Percentiles rank a stretch among this genome's conserved stretches.
phyloP scores from a whole-genome alignment of 164 flowering plant species.

The Annona cherimola region DNA sequence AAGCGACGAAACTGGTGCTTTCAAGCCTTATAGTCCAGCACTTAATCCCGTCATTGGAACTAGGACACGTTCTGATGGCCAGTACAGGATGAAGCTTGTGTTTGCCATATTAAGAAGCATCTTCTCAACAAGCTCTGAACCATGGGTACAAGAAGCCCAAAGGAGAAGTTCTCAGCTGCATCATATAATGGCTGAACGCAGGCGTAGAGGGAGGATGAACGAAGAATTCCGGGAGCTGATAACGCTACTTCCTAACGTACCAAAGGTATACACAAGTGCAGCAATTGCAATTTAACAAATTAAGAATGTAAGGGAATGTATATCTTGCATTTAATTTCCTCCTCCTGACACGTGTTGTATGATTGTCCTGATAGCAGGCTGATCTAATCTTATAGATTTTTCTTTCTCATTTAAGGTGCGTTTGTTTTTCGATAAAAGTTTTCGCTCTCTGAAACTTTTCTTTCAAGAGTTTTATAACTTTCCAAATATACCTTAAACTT shows the following conservation, averaged over 20 bases:
- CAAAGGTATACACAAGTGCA: slow-evolving; percentile 48
- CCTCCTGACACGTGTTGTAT: no score
- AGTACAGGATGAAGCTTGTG: slow-evolving; percentile 38
- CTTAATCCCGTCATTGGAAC: slow-evolving; percentile 4
- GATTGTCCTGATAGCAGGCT: no score
- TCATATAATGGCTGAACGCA: slow-evolving; percentile 79
- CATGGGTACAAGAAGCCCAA: slow-evolving; percentile 20
- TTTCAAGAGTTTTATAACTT: no score
- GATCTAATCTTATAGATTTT: no score
- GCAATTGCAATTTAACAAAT: not conserved
- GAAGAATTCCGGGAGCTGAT: slow-evolving; percentile 63
- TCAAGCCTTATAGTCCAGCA: slow-evolving; percentile 30
- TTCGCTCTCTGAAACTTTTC: no score
- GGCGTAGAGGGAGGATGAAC: slow-evolving; percentile 67
- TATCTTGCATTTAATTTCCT: no score
- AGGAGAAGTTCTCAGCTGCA: slow-evolving; percentile 50
- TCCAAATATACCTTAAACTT: no score
- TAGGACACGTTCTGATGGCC: slow-evolving; percentile 14
- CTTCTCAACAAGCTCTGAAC: slow-evolving; percentile 24
- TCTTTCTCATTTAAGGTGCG: no score
- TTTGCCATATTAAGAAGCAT: slow-evolving; percentile 37
- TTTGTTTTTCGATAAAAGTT: no score
- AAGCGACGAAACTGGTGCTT: slow-evolving; percentile 33
- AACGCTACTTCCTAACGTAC: slow-evolving; percentile 69
- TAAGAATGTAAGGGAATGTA: no score